A percentile compares a stretch with the other conserved stretches of the same genome.
Evolutionary conservation across 1,284 basidiomycete species (phyloP).

Genomic region (Singerocomus inundabilis): DNA sequence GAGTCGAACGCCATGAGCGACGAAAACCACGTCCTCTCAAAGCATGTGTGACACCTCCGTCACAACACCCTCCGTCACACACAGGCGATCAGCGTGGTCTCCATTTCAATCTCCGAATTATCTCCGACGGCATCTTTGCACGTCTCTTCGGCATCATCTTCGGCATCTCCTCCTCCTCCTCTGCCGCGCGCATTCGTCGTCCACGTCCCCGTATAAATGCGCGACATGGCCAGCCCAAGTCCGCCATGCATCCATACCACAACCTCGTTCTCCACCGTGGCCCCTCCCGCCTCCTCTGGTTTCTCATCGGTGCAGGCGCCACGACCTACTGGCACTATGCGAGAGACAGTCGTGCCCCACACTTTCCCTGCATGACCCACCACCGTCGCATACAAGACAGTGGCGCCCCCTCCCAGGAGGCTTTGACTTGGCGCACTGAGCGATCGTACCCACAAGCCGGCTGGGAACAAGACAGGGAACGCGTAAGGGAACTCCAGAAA

Average conservation of each 20-base stretch:
- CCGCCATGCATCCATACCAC: conserved; percentile 37
- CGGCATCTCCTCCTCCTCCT: neutral
- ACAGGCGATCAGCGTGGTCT: neutral
- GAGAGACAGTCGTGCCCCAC: conserved; percentile 27
- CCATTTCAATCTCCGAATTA: neutral
- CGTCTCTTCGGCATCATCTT: too few relatives aligned
- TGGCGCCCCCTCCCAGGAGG: neutral
- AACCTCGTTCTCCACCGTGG: conserved; percentile 37
- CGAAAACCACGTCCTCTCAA: neutral
- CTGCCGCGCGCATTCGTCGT: conserved; percentile 22
- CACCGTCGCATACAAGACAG: conserved; percentile 15
- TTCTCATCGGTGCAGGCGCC: conserved; percentile 55
- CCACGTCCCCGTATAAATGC: conserved; percentile 11
- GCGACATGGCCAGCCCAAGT: neutral
- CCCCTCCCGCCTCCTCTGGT: conserved; percentile 65
- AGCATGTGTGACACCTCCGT: neutral
- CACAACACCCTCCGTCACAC: neutral
- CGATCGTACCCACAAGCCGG: conserved; percentile 33
- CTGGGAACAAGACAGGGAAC: conserved; percentile 44
- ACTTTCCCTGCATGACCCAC: conserved; percentile 28
- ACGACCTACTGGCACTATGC: conserved; percentile 46
- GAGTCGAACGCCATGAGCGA: conserved; percentile 31
- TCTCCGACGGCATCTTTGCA: conserved; percentile 22
- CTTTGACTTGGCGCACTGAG: conserved; percentile 3
- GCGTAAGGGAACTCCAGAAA: conserved; percentile 44